Base-by-base conservation (phyloP, 495 filamentous ascomycete genomes). In the Talaromyces ruber region DNA sequence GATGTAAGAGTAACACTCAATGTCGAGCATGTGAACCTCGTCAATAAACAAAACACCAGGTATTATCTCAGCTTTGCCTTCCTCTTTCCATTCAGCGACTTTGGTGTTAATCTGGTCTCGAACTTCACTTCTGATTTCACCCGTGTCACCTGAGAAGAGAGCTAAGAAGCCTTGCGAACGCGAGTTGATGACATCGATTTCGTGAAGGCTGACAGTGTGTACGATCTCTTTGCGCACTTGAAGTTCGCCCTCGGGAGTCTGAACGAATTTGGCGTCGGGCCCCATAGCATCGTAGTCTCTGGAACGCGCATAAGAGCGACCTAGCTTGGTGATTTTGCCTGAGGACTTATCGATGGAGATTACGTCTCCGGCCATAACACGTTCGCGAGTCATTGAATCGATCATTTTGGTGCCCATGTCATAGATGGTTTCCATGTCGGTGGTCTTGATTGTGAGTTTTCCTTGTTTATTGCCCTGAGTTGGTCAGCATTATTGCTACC, bases 321-420 rank as follows among this genome's bases (percentile, higher is more conserved):
- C 94, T 2, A 99, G 82, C 73, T 97, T 98, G 58, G 91, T 95
- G 71, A 99, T 98, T 74, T 96, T 96, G 59, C 95, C 95, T 1
- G 90, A 94, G 3, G 93, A 91, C 78, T 97, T 98, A 74, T 99
- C 95, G 69, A 99, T 97, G 51, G 88, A 93, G 63, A 99, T 97
- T 62, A 99, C 89, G 74, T 99, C 94, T 63, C 94, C 94, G 6
- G 95, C 95, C 84, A 97, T 96, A 51, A 99, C 91, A 60, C 93
- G 92, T 79, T 99, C 94, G 75, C 97, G 97, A 62, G 91, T 96
- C 89, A 99, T 96, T 45, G 92, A 89, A 67, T 99, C 95, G 65
- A 99, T 97, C 95, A 98, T 97, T 76, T 98, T 97, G 59, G 88
- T 92, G 45, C 94, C 94, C 91, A 98, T 94, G 66, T 98, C 94